phyloP scores from a whole-genome alignment of 1,284 basidiomycete species.

The Sporisorium sorghi region DNA sequence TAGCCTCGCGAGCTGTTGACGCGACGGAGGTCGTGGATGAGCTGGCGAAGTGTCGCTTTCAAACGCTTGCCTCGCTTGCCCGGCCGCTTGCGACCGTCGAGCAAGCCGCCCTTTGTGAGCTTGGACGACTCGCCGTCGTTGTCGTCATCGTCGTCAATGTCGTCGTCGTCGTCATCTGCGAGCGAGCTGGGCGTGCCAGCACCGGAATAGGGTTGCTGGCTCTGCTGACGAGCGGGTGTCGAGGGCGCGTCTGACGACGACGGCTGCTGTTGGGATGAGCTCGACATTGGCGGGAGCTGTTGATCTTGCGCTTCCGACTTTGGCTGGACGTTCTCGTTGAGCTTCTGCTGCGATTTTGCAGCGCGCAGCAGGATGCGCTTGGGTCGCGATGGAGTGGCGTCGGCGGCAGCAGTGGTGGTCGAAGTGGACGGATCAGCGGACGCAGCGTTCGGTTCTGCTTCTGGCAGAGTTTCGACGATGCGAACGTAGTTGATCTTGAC shows the following conservation, averaged over 20 bases:
- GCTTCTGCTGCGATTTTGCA: conserved; percentile 35
- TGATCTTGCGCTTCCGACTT: conserved; percentile 23
- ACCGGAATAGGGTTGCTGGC: conserved; percentile 30
- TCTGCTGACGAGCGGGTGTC: conserved; percentile 30
- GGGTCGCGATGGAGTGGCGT: conserved; percentile 22
- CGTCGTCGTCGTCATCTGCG: conserved; percentile 42
- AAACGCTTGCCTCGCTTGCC: conserved; percentile 63
- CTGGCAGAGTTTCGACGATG: conserved; percentile 47
- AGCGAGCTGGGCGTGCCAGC: conserved; percentile 31
- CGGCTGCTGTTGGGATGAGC: conserved; percentile 6
- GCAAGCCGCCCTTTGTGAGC: conserved; percentile 47
- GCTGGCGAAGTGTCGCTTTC: conserved; percentile 59
- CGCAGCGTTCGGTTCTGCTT: conserved; percentile 31
- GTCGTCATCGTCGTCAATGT: conserved; percentile 24
- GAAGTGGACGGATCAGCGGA: not conserved
- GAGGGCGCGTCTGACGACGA: conserved; percentile 1
- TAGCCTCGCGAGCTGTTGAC: conserved; percentile 46
- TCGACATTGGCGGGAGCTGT: conserved; percentile 12
- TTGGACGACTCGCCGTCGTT: conserved; percentile 30
- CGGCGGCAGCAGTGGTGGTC: conserved; percentile 2
- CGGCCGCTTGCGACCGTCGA: conserved; percentile 52
- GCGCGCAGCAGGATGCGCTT: conserved; percentile 46
- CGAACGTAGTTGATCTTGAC: conserved; percentile 61
- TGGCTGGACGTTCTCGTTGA: conserved; percentile 25
- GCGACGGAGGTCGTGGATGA: conserved; percentile 50